These are phyloP conservation scores for Penicillium bovifimosum DNA, from an alignment of 495 filamentous ascomycete genomes.

Conservation along the genomic window DNA sequence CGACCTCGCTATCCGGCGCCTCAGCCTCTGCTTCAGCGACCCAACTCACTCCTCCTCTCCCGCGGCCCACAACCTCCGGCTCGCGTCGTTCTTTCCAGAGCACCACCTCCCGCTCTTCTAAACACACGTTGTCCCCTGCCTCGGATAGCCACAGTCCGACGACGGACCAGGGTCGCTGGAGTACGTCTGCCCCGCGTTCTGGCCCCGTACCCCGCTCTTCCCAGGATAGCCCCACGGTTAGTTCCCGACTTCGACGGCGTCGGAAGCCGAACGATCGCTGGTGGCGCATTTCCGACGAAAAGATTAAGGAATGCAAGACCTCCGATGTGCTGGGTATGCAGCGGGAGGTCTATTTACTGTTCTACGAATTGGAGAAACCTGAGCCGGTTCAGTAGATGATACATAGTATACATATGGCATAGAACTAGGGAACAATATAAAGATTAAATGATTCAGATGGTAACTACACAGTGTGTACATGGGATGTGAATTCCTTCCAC, in stretches of 20 bases:
- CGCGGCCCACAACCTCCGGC: constrained; percentile 35
- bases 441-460: too few relatives aligned
- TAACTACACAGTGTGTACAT: too few relatives aligned
- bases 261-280: constrained; percentile 67
- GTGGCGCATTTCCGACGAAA: constrained; percentile 99
- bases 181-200: constrained; percentile 24
- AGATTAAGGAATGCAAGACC: constrained; percentile 89
- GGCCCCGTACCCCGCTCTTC: constrained; percentile 28
- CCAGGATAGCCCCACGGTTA: constrained; percentile 14
- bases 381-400: constrained; percentile 1
- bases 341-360: constrained; percentile 90
- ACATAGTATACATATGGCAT: too few relatives aligned
- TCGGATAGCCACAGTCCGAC: constrained; percentile 28
- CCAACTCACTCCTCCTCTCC: constrained; percentile 28
- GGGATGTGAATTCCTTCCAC: too few relatives aligned
- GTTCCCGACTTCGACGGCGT: constrained; percentile 44
- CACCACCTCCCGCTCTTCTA: constrained; percentile 28
- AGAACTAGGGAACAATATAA: too few relatives aligned
- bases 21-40: constrained; percentile 21
- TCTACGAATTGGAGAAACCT: constrained; percentile 75
- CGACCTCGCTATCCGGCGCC: constrained; percentile 37
- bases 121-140: constrained; percentile 15
- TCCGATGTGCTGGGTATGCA: constrained; percentile 90
- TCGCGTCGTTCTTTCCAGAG: constrained; percentile 37
- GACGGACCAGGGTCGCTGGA: constrained; percentile 23